Evolutionary conservation across 768 basidiomycete species (phyloP).

Genomic region (Phaeolepiota aurea): DNA sequence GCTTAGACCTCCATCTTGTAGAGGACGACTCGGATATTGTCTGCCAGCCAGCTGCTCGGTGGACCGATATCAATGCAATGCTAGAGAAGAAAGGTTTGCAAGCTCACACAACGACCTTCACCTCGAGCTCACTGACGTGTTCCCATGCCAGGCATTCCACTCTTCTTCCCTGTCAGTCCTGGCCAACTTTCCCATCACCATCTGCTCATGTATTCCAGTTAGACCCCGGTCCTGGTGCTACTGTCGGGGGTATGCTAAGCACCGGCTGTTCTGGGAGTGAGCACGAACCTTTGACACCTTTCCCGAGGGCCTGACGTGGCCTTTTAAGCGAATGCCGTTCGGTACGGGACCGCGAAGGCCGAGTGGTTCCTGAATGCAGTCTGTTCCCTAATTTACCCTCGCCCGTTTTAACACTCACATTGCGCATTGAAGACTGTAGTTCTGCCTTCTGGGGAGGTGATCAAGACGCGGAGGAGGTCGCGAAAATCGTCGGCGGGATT

Average conservation of each 20-base stretch:
- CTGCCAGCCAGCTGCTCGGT: constrained; percentile 64
- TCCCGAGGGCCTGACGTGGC: not conserved
- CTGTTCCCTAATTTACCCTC: constrained; percentile 4
- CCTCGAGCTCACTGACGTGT: not conserved
- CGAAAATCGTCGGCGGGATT: constrained; percentile 87
- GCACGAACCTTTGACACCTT: constrained; percentile 2
- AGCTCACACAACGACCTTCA: too few species aligned
- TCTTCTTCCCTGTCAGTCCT: constrained; percentile 72
- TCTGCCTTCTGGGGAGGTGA: constrained; percentile 80
- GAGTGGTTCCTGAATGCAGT: constrained; percentile 91
- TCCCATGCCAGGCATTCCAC: constrained; percentile 43
- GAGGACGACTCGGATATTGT: constrained; percentile 67
- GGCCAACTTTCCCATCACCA: not conserved
- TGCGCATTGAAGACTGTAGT: constrained; percentile 68
- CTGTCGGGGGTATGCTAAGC: constrained; percentile 80
- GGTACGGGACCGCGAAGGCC: constrained; percentile 83
- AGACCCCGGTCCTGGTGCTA: constrained; percentile 73
- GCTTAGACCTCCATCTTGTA: constrained; percentile 18
- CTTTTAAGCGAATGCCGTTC: constrained; percentile 59
- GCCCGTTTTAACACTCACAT: not conserved
- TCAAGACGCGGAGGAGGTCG: constrained; percentile 75
- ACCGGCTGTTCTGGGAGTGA: constrained; percentile 83
- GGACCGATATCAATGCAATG: constrained; percentile 63
- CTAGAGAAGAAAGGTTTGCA: constrained; percentile 48
- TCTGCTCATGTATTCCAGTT: constrained; percentile 32